These are phyloP conservation scores for Canavalia ensiformis DNA, from an alignment of 306 rosid genomes.

Conservation along the genomic window DNA sequence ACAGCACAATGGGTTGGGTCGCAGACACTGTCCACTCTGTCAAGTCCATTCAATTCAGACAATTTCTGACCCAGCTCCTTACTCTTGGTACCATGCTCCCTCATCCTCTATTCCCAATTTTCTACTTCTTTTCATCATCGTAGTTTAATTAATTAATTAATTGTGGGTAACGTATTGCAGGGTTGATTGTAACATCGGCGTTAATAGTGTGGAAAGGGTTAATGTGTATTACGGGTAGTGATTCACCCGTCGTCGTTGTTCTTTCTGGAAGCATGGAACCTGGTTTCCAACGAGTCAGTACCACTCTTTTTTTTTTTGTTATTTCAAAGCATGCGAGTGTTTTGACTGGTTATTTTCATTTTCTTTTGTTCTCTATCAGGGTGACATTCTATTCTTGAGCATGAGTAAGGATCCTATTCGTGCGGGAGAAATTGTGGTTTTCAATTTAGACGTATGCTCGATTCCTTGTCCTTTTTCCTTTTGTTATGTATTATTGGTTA, in stretches of 20 bases:
- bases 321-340: not conserved
- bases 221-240: slow-evolving; percentile 82
- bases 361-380: slow-evolving; percentile 49
- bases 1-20: slow-evolving; percentile 64
- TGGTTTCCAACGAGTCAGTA: slow-evolving; percentile 79
- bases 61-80: slow-evolving; percentile 59
- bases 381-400: slow-evolving; percentile 76
- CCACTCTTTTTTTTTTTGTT: no score
- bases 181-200: slow-evolving; percentile 86
- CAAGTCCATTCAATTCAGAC: slow-evolving; percentile 69
- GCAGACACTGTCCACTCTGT: slow-evolving; percentile 60
- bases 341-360: not conserved
- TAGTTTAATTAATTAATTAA: not conserved
- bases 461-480: not conserved
- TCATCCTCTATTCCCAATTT: not conserved
- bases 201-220: slow-evolving; percentile 87
- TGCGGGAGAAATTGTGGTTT: slow-evolving; percentile 83
- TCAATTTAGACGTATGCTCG: slow-evolving; percentile 70
- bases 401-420: slow-evolving; percentile 74
- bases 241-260: slow-evolving; percentile 94
- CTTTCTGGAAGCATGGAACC: slow-evolving; percentile 99
- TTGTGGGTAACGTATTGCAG: slow-evolving; percentile 47
- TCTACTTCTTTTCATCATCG: not conserved
- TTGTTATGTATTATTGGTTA: not conserved
- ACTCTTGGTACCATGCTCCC: slow-evolving; percentile 56